These are phyloP conservation scores for Paraphaeosphaeria minitans DNA, from an alignment of 2,329 filamentous ascomycete genomes.

Conservation along the genomic window DNA sequence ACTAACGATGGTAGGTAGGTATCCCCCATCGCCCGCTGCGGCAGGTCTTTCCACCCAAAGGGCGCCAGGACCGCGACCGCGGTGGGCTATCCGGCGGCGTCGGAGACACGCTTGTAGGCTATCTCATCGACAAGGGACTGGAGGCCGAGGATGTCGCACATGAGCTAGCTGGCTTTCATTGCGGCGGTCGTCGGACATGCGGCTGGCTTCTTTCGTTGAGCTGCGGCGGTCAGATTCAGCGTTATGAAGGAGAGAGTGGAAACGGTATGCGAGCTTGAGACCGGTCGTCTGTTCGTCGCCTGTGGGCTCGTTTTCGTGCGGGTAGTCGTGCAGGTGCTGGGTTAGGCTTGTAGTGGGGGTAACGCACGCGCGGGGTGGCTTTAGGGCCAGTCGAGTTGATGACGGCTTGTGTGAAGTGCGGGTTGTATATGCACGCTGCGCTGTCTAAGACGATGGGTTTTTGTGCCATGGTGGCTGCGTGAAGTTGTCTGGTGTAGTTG, in stretches of 20 bases:
- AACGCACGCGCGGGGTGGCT: constrained; percentile 66
- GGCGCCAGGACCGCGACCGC: constrained; percentile 82
- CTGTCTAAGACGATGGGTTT: constrained; percentile 15
- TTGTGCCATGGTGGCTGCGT: constrained; percentile 26
- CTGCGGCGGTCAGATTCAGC: constrained; percentile 27
- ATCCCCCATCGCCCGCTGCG: too few relatives aligned
- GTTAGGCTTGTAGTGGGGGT: constrained; percentile 69
- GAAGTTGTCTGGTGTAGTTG: background rate
- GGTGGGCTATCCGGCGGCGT: constrained; percentile 61
- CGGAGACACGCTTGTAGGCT: constrained; percentile 67
- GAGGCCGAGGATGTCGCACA: constrained; percentile 64
- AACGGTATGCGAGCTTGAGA: constrained; percentile 64
- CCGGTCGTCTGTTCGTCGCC: constrained; percentile 79
- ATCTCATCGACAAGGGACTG: constrained; percentile 77
- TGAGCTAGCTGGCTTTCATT: constrained; percentile 68
- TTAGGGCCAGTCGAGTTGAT: constrained; percentile 74
- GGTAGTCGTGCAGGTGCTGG: constrained; percentile 77
- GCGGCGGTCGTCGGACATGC: constrained; percentile 65
- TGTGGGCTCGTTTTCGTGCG: constrained; percentile 75
- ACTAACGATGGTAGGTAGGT: too few relatives aligned
- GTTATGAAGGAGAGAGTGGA: too few relatives aligned
- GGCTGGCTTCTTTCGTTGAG: constrained; percentile 67
- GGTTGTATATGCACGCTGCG: constrained; percentile 64
- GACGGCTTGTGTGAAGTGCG: constrained; percentile 75
- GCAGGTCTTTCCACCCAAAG: too few relatives aligned